These are phyloP conservation scores for Gonapodya sp. DNA, from an alignment of 192 early-diverging fungal genomes.

Conservation along the genomic window DNA sequence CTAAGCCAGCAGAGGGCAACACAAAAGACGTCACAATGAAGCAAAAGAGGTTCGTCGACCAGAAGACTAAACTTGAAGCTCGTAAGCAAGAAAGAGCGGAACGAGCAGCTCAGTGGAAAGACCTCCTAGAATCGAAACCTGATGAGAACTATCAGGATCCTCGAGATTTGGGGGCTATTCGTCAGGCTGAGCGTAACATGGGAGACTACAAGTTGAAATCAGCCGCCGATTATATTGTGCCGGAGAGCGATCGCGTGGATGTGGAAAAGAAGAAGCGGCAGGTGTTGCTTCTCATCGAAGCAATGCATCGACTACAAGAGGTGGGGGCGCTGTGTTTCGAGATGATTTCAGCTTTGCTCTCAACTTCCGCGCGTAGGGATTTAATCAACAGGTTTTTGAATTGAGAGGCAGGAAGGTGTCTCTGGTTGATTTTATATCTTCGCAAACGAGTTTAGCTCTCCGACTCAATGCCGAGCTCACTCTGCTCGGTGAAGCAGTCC, in stretches of 20 bases:
- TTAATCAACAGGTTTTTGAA: conserved; percentile 3
- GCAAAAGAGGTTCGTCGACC: conserved; percentile 15
- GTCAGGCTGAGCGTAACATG: conserved; percentile 46
- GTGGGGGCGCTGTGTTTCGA: conserved; percentile 16
- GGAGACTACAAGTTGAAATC: conserved; percentile 59
- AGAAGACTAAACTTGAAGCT: conserved; percentile 42
- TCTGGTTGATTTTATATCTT: not conserved
- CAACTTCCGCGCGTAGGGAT: conserved; percentile 9
- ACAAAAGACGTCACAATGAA: not conserved
- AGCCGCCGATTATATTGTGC: conserved; percentile 57
- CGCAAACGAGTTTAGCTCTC: conserved; percentile 18
- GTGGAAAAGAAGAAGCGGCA: conserved; percentile 53
- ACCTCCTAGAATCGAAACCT: conserved; percentile 46
- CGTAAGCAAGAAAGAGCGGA: conserved; percentile 42
- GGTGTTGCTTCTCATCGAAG: conserved; percentile 42
- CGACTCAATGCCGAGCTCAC: conserved; percentile 29
- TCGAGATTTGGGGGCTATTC: conserved; percentile 43
- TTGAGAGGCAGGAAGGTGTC: conserved; percentile 3
- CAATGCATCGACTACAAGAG: conserved; percentile 44
- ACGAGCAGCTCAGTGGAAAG: conserved; percentile 37
- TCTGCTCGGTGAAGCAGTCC: conserved; percentile 20
- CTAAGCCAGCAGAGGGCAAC: not conserved
- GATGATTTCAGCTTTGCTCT: not conserved
- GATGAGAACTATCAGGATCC: conserved; percentile 52
- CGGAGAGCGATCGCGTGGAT: conserved; percentile 52